Conservation (phyloP, 2,329 filamentous ascomycete species). For the Arthrobotrys conoides region DNA sequence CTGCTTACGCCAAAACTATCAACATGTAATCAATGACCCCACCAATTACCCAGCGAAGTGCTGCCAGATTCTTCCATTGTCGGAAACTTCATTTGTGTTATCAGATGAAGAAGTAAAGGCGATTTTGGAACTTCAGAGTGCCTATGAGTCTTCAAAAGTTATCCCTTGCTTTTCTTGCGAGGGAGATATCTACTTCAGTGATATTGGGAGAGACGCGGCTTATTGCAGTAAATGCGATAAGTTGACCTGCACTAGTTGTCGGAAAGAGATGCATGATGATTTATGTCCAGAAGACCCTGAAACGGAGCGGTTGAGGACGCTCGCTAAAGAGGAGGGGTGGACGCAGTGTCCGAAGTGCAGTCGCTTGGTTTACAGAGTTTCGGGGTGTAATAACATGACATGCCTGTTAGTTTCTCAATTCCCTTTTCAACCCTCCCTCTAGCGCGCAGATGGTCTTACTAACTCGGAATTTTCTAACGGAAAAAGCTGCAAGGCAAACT, state of each 20-base stretch:
- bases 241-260: slow-evolving; percentile 51
- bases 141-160: slow-evolving; percentile 40
- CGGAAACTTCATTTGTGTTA: slow-evolving; percentile 43
- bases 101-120: slow-evolving; percentile 41
- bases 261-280: slow-evolving; percentile 54
- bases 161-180: slow-evolving; percentile 53
- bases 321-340: slow-evolving; percentile 56
- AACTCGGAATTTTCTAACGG: neutral
- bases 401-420: slow-evolving; percentile 46
- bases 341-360: slow-evolving; percentile 57
- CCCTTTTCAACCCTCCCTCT: neutral
- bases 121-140: slow-evolving; percentile 13
- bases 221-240: slow-evolving; percentile 49
- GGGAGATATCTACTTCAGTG: slow-evolving; percentile 47
- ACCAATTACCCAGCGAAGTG: slow-evolving; percentile 41
- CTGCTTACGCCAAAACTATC: slow-evolving; percentile 42
- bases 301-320: slow-evolving; percentile 23
- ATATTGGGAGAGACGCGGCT: slow-evolving; percentile 48
- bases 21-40: slow-evolving; percentile 40
- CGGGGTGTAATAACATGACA: slow-evolving; percentile 51
- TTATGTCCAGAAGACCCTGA: slow-evolving; percentile 56
- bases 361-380: slow-evolving; percentile 32
- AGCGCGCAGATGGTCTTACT: neutral
- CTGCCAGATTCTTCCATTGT: slow-evolving; percentile 33
- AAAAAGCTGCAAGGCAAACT: slow-evolving; percentile 33